Evolutionary conservation across 1,284 basidiomycete species (phyloP), one percentile per base, ranked within the genome.

Genomic region (Tilletia walkeri): DNA sequence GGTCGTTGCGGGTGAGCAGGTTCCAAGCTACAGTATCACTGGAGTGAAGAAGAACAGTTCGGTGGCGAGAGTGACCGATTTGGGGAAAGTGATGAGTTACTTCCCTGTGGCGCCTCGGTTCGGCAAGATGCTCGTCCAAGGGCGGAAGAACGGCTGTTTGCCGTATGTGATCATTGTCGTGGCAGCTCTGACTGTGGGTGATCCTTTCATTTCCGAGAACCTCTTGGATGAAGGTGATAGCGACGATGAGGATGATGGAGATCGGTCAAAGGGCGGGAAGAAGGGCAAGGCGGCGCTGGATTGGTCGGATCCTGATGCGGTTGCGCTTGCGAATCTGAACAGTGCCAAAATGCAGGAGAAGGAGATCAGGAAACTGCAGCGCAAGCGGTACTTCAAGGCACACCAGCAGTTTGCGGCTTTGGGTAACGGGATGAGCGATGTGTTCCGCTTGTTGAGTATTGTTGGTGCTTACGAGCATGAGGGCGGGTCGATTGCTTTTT

Each of bases 381-480:
- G 95, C 78, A 85, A 86, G 67, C 87, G 88, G 39, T 81, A 77
- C 67, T 82, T 77, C 70, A 72, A 73, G 9, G 76, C 79, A 39
- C 76, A 78, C 47, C 80, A 94, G 90, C 86, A 86, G 30, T 94
- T 96, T 84, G 87, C 90, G 14, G 89, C 90, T 2, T 86, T 98
- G 34, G 96, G 95, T 10, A 88, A 88, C 69, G 90, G 88, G n/a
- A 87, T 88, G 2, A 97, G 94, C 81, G 96, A 99, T 82, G 85
- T 94, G 56, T 93, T 98, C 85, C 90, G 91, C 76, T 85, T 92
- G 66, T 87, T 99, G 14, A 93, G 94, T 7, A 93, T 94, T 12
- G 90, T 97, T 5, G 96, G 96, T 0, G 96, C 96, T 10, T 99
- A 95, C 84, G 95, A 97, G 82, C 95, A 91, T 84, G 90, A 91